Conservation (phyloP, 192 early-diverging fungal species). For the Obelidium mucronatum region DNA sequence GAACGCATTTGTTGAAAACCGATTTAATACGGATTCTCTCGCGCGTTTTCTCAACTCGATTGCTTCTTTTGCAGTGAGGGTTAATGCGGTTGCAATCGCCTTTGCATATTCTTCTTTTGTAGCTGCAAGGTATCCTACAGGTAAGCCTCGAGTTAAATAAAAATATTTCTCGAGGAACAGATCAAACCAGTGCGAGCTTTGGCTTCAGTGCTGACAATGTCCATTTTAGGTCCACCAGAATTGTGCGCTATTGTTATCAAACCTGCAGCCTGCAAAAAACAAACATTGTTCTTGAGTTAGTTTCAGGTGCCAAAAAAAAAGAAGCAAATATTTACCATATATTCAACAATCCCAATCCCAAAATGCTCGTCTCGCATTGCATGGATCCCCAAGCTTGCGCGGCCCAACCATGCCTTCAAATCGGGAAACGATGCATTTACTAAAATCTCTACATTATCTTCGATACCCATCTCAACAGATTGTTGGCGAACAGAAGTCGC, state of each 20-base stretch:
- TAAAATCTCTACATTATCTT: conserved; percentile 55
- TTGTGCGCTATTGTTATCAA: conserved; percentile 81
- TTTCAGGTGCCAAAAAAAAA: conserved; percentile 1
- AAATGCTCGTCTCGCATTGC: conserved; percentile 99
- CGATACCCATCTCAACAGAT: conserved; percentile 4
- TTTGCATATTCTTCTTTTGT: conserved; percentile 71
- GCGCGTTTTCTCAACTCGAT: conserved; percentile 66
- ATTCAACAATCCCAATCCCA: conserved; percentile 97
- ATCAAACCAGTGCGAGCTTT: not conserved
- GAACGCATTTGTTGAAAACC: conserved; percentile 78
- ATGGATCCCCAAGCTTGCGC: conserved; percentile 83
- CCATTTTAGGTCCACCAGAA: conserved; percentile 86
- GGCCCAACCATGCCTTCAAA: conserved; percentile 68
- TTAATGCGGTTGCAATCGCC: conserved; percentile 54
- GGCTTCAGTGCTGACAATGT: conserved; percentile 66
- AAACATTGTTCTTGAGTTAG: not conserved
- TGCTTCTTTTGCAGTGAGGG: conserved; percentile 50
- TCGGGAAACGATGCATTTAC: conserved; percentile 81
- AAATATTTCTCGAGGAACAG: too few species aligned
- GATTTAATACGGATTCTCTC: conserved; percentile 63
- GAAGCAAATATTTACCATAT: conserved; percentile 75
- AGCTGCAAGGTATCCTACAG: conserved; percentile 45
- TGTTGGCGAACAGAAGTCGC: conserved; percentile 62
- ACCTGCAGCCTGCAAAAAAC: conserved; percentile 73
- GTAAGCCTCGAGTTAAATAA: not conserved